phyloP scores from a whole-genome alignment of 192 early-diverging fungal genomes.

The Umbelopsis sp. region DNA sequence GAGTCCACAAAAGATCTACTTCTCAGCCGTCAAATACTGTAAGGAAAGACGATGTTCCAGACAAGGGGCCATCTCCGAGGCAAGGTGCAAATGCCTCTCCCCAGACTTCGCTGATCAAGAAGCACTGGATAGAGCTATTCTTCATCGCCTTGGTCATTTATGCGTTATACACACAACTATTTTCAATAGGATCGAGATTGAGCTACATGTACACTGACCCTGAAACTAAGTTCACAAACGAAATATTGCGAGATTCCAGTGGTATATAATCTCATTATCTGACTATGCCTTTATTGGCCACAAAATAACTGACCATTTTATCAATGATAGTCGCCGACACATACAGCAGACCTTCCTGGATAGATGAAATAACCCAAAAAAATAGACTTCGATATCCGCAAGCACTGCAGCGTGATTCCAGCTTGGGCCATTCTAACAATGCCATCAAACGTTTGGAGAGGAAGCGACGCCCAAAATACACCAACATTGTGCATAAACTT shows the following conservation, averaged over 20 bases:
- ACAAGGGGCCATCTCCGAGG: not conserved
- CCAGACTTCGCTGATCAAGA: not conserved
- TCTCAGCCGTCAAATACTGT: not conserved
- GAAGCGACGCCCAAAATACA: not conserved
- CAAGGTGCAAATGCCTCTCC: not conserved
- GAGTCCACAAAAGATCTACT: slow-evolving; percentile 6
- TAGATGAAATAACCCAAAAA: not conserved
- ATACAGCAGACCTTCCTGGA: not conserved
- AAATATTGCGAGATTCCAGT: not conserved
- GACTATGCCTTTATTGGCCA: no score
- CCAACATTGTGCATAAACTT: not conserved
- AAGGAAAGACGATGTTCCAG: not conserved
- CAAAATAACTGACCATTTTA: no score
- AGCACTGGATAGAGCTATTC: not conserved
- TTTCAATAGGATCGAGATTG: not conserved
- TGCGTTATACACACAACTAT: not conserved
- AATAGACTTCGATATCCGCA: slow-evolving; percentile 3
- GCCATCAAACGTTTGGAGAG: not conserved
- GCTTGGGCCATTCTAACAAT: not conserved
- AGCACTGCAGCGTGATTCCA: slow-evolving; percentile 4
- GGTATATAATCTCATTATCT: not conserved
- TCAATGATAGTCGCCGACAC: not conserved
- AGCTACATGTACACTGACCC: not conserved
- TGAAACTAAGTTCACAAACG: not conserved
- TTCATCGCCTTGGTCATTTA: not conserved